Conservation (phyloP, 2,329 filamentous ascomycete species). For the Malbranchea zuffiana region DNA sequence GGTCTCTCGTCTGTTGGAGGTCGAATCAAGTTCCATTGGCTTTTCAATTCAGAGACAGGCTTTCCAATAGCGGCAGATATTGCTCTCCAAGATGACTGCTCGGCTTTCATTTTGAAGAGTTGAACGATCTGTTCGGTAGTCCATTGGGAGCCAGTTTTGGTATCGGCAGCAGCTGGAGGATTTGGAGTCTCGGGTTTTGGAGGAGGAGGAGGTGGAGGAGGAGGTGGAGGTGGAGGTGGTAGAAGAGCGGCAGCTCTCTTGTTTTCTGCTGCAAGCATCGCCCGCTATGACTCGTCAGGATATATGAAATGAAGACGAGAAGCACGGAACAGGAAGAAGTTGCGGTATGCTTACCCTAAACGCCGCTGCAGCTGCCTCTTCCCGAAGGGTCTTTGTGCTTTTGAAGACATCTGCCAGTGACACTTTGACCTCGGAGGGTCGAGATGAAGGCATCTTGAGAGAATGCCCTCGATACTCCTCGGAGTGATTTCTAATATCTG, state of each 20-base stretch:
- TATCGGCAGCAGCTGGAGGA: neutral
- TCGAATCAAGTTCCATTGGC: slow-evolving; percentile 17
- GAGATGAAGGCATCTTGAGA: slow-evolving; percentile 8
- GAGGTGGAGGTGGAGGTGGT: neutral
- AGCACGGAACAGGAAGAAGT: neutral
- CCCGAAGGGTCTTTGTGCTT: slow-evolving; percentile 15
- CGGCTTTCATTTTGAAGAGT: slow-evolving; percentile 16
- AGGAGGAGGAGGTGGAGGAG: neutral
- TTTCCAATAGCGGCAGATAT: slow-evolving; percentile 19
- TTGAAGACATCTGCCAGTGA: slow-evolving; percentile 19
- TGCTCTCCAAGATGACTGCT: slow-evolving; percentile 17
- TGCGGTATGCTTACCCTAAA: slow-evolving; percentile 11
- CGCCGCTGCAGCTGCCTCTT: slow-evolving; percentile 13
- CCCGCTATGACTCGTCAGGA: slow-evolving; percentile 5
- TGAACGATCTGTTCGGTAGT: slow-evolving; percentile 17
- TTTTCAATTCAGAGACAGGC: slow-evolving; percentile 19
- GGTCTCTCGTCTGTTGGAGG: slow-evolving; percentile 7
- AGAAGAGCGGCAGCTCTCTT: slow-evolving; percentile 6
- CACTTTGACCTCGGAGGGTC: slow-evolving; percentile 9
- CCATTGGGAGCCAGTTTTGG: slow-evolving; percentile 12
- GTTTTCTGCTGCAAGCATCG: slow-evolving; percentile 7
- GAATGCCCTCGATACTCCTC: no score
- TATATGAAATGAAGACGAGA: neutral
- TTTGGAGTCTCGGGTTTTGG: neutral
- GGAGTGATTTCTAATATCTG: no score